A percentile compares a stretch with the other conserved stretches of the same genome.
Conservation (phyloP, 139 green algal genomes). For the Prasinococcaceae sp. region DNA sequence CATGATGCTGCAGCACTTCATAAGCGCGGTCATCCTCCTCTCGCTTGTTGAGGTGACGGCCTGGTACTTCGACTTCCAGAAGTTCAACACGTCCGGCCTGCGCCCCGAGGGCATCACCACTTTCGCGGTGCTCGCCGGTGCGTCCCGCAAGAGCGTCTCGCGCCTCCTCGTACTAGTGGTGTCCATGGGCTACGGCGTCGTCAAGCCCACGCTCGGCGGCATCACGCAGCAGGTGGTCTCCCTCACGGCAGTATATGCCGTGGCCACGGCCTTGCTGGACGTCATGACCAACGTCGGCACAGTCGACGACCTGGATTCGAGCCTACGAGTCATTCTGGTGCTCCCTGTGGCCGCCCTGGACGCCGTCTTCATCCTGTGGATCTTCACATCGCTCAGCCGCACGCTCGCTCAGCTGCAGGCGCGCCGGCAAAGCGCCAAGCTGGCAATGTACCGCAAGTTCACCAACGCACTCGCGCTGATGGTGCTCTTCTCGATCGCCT, state of each 20-base stretch:
- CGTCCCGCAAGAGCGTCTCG: conserved; percentile 35
- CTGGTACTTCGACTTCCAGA: conserved; percentile 58
- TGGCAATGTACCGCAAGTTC: conserved; percentile 44
- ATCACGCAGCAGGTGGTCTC: conserved; percentile 33
- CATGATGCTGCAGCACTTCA: conserved; percentile 38
- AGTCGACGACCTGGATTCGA: conserved; percentile 39
- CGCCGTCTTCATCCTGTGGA: conserved; percentile 53
- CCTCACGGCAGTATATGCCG: conserved; percentile 31
- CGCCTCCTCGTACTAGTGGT: conserved; percentile 44
- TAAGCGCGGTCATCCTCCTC: conserved; percentile 38
- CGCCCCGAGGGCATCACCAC: conserved; percentile 36
- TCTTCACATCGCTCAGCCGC: conserved; percentile 43
- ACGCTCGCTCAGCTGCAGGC: conserved; percentile 39
- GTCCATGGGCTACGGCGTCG: conserved; percentile 52
- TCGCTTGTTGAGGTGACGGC: conserved; percentile 42
- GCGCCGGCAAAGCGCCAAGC: conserved; percentile 33
- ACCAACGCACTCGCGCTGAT: conserved; percentile 42
- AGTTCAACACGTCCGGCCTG: conserved; percentile 48
- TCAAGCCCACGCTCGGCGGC: conserved; percentile 41
- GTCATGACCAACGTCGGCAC: conserved; percentile 43
- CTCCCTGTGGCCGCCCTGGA: conserved; percentile 48
- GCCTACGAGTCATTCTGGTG: conserved; percentile 32
- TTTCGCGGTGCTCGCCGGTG: conserved; percentile 39
- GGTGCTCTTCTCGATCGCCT: conserved; percentile 38
- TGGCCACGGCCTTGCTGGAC: conserved; percentile 28